phyloP scores from a whole-genome alignment of 108 stramenopile species.

The Aurantiochytrium sp. region DNA sequence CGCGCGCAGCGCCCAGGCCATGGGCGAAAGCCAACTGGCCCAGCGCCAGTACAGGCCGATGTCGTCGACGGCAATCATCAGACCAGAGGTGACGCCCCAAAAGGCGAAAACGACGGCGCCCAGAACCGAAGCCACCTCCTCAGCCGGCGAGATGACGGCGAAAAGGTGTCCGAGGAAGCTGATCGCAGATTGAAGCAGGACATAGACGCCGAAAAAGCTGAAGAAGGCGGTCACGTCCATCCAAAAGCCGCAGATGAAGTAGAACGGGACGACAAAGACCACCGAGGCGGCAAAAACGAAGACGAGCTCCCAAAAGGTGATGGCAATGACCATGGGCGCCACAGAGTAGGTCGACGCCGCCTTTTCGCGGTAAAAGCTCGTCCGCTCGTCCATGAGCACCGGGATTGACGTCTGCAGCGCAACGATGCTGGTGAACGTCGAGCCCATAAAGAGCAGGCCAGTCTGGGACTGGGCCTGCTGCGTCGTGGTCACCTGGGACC shows the following conservation, averaged over 20 bases:
- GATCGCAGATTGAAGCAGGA: not conserved
- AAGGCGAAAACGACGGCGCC: constrained; percentile 35
- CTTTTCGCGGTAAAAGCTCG: constrained; percentile 56
- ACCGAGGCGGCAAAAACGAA: not conserved
- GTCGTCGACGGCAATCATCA: constrained; percentile 34
- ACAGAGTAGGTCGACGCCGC: constrained; percentile 48
- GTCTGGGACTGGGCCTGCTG: not conserved
- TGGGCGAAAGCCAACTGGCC: not conserved
- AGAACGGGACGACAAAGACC: not conserved
- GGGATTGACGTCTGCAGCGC: constrained; percentile 46
- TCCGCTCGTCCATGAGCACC: constrained; percentile 46
- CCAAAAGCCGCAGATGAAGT: not conserved
- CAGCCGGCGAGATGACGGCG: constrained; percentile 38
- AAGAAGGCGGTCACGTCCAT: not conserved
- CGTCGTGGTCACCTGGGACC: not conserved
- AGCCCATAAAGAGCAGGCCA: not conserved
- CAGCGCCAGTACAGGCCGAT: not conserved
- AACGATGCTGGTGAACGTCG: constrained; percentile 33
- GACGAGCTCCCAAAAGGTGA: not conserved
- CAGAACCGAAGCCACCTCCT: constrained; percentile 35
- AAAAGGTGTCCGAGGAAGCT: constrained; percentile 4
- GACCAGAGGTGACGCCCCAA: constrained; percentile 49
- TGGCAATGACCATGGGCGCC: not conserved
- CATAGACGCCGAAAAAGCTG: not conserved
- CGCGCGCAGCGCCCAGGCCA: not conserved